Evolutionary conservation across 2,329 filamentous ascomycete genomes (phyloP).

Genomic region (Colletotrichum chlorophyti): DNA sequence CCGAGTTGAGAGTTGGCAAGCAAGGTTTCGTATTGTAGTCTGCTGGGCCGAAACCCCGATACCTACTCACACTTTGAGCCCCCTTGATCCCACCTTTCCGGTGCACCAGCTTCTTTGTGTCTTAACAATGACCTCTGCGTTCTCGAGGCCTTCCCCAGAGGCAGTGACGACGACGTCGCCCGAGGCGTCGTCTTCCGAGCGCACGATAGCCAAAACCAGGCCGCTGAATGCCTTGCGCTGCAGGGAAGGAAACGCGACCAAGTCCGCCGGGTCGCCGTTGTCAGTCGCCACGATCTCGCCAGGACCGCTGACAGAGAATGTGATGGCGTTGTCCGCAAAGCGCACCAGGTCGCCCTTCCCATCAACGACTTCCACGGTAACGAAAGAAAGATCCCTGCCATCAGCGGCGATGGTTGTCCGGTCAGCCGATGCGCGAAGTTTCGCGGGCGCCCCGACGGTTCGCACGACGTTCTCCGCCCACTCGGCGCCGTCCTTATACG

Average conservation of each 20-base stretch:
- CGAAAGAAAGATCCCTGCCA: conserved; percentile 53
- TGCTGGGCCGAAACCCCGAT: too few relatives aligned
- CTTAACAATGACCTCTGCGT: conserved; percentile 3
- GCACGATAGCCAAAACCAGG: conserved; percentile 47
- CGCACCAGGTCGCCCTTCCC: conserved; percentile 50
- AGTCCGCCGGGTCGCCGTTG: conserved; percentile 56
- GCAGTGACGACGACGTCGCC: conserved; percentile 6
- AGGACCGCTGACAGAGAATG: conserved; percentile 49
- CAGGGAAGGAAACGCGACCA: conserved; percentile 47
- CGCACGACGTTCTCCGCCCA: conserved; percentile 52
- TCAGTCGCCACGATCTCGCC: conserved; percentile 57
- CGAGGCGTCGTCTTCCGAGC: conserved; percentile 30
- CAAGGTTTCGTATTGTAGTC: too few relatives aligned
- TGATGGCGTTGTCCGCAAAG: conserved; percentile 47
- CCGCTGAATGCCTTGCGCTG: conserved; percentile 49
- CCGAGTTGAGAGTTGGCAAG: too few relatives aligned
- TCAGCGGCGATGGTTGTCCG: conserved; percentile 45
- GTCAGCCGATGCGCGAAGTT: conserved; percentile 48
- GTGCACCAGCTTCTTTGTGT: background rate
- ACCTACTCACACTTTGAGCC: too few relatives aligned
- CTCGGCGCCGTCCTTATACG: conserved; percentile 52
- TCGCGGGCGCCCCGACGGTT: conserved; percentile 48
- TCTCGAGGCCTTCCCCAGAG: background rate
- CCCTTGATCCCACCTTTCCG: too few relatives aligned
- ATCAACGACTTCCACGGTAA: conserved; percentile 54